Conservation (phyloP, 768 basidiomycete species). For the Rhodocollybia butyracea region DNA sequence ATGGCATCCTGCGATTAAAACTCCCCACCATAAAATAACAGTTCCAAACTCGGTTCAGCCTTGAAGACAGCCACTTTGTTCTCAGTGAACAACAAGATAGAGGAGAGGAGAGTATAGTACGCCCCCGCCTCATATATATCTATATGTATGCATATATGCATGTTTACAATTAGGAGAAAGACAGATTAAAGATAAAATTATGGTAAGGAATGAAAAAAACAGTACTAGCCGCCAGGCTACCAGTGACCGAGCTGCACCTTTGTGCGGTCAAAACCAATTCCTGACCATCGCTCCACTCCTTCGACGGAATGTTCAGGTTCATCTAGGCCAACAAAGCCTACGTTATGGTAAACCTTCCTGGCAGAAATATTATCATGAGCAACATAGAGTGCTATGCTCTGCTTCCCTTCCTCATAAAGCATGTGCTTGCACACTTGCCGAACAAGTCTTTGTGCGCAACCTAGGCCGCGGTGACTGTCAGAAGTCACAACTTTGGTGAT, state of each 20-base stretch:
- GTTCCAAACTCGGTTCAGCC: too few species aligned
- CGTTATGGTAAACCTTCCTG: conserved; percentile 38
- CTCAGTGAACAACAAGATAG: too few species aligned
- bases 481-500: conserved; percentile 54
- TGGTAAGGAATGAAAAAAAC: too few species aligned
- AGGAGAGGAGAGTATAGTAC: too few species aligned
- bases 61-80: too few species aligned
- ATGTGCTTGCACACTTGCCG: conserved; percentile 36
- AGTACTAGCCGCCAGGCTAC: too few species aligned
- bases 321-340: conserved; percentile 45
- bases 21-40: too few species aligned
- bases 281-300: conserved; percentile 43
- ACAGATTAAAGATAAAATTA: too few species aligned
- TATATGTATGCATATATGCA: too few species aligned
- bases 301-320: conserved; percentile 13
- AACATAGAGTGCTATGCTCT: conserved; percentile 47
- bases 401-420: conserved; percentile 29
- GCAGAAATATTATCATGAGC: conserved; percentile 39
- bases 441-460: conserved; percentile 47
- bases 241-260: conserved; percentile 45
- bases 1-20: too few species aligned
- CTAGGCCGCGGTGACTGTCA: conserved; percentile 33
- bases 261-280: conserved; percentile 43
- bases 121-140: too few species aligned
- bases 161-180: too few species aligned